These are phyloP conservation scores for Chenopodium suecicum DNA, from an alignment of 148 eudicot genomes.

Conservation along the genomic window DNA sequence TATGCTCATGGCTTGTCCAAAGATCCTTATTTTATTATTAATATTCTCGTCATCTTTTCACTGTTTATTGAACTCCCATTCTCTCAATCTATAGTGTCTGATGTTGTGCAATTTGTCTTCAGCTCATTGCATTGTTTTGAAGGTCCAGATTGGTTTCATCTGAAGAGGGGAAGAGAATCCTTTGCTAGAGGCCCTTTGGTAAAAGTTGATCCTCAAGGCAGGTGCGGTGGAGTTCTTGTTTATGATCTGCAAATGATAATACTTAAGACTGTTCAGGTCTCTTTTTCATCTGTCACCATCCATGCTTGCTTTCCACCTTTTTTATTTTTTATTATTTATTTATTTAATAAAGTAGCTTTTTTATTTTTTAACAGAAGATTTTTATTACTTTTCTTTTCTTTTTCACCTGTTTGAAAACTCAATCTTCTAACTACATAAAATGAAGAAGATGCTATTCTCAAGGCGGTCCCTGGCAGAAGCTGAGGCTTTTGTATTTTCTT, in stretches of 20 bases:
- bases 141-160: conserved; percentile 93
- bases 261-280: conserved; percentile 94
- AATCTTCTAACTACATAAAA: neutral
- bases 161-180: conserved; percentile 86
- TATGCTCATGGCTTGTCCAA: no score
- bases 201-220: conserved; percentile 92
- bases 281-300: conserved; percentile 28
- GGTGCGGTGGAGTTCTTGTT: conserved; percentile 91
- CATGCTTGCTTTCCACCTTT: conserved; percentile 14
- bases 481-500: neutral
- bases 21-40: no score
- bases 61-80: conserved; percentile 6
- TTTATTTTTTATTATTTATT: neutral
- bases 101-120: conserved; percentile 30
- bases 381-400: neutral
- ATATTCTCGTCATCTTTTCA: neutral
- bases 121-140: conserved; percentile 99
- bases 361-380: neutral
- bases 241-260: conserved; percentile 90
- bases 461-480: neutral
- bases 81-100: conserved; percentile 16
- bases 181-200: conserved; percentile 89
- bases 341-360: neutral
- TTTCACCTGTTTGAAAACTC: conserved; percentile 3
- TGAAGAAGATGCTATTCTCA: neutral